These are phyloP conservation scores for Thymus quinquecostatus DNA, from an alignment of 257 asterid species.

Conservation along the genomic window DNA sequence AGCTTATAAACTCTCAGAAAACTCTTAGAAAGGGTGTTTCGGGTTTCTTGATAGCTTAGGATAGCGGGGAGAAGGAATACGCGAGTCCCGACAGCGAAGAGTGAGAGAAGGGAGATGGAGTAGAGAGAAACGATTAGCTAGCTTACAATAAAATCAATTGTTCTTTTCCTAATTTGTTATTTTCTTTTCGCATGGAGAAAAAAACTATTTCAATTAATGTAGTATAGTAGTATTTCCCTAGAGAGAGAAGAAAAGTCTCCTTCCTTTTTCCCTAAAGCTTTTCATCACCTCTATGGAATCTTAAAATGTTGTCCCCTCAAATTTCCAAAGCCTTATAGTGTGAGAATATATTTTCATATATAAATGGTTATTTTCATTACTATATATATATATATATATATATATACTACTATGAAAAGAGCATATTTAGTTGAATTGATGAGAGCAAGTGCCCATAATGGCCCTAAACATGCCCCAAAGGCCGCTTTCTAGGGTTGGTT, in stretches of 20 bases:
- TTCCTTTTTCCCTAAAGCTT: constrained; percentile 35
- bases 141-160: too few relatives aligned
- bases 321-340: constrained; percentile 16
- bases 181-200: not conserved
- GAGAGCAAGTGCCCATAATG: constrained; percentile 33
- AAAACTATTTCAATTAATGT: not conserved
- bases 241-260: constrained; percentile 33
- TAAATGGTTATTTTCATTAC: too few relatives aligned
- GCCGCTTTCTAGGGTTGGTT: constrained; percentile 37
- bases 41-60: too few relatives aligned
- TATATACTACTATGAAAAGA: too few relatives aligned
- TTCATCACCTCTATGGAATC: constrained; percentile 34
- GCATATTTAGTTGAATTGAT: not conserved
- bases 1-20: too few relatives aligned
- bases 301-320: constrained; percentile 24
- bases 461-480: constrained; percentile 46
- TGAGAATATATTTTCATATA: too few relatives aligned
- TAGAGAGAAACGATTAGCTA: too few relatives aligned
- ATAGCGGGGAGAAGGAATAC: too few relatives aligned
- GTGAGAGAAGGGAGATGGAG: too few relatives aligned
- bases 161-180: not conserved
- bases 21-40: too few relatives aligned
- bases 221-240: not conserved
- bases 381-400: too few relatives aligned
- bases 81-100: too few relatives aligned